Evolutionary conservation across 2,329 filamentous ascomycete species (phyloP), one percentile per base, ranked within the genome.

Genomic region (Colletotrichum truncatum): DNA sequence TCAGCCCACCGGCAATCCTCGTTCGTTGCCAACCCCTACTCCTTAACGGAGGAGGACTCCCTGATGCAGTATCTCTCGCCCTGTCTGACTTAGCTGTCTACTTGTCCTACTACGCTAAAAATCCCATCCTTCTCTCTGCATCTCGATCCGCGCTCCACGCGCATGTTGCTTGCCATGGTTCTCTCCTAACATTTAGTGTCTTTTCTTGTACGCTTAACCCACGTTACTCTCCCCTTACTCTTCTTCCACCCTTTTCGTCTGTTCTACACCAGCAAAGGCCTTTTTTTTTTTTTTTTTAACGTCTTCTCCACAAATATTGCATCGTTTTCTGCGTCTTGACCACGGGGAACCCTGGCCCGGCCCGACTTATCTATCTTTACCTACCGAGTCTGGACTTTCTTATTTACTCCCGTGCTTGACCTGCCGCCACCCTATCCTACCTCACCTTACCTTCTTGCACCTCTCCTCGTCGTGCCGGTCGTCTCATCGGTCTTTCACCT

Each of bases 61-160:
- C 62, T 60, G 26, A 65, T 62, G 36, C 57, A 65, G 62, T 55
- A 64, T 53, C 46, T 18, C 39, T 64, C 55, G 46, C 48, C 55
- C 46, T 46, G 53, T 28, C 41, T 14, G 6, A 26, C 34, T 53
- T 58, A 59, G 54, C 60, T 41, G n/a, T 64, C 46, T 52, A 53
- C 55, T 59, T 64, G 46, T 53, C 61, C 30, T 12, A 53, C 62
- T 48, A 55, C 57, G 62, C 62, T 65, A 65, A 65, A 51, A 62
- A 54, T 51, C 25, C 30, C 62, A 65, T 65, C 62, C 49, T 65
- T 32, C 49, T 45, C 43, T 52, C 34, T 16, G 34, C 54, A 62
- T 65, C 62, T 62, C 57, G 62, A 62, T 65, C 62, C 30, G 62
- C 62, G 62, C 62, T 65, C 49, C 56, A 51, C 57, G 62, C 57